phyloP scores from a whole-genome alignment of 192 early-diverging fungal species.

The Linnemannia hyalina region DNA sequence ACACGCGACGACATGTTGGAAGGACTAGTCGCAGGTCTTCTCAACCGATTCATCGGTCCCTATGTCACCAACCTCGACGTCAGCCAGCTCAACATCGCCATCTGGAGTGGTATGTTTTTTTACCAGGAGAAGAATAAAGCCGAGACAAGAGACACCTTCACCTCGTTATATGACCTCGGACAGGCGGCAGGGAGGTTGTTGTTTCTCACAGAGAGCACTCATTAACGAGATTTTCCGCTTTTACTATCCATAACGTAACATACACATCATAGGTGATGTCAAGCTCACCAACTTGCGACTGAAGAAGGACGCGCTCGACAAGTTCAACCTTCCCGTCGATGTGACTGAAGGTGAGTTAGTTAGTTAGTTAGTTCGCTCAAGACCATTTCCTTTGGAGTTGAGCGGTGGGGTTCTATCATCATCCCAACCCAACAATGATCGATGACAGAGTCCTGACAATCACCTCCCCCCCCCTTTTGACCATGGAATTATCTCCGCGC shows the following conservation, averaged over 20 bases:
- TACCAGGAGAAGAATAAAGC: not conserved
- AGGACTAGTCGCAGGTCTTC: constrained; percentile 79
- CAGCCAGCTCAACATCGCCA: constrained; percentile 93
- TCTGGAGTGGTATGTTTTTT: constrained; percentile 89
- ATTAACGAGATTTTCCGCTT: not conserved
- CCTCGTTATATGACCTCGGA: not conserved
- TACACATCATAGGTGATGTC: constrained; percentile 84
- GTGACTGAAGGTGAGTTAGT: constrained; percentile 79
- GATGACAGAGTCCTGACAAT: constrained; percentile 1
- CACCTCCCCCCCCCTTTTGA: not conserved
- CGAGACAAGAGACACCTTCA: too few species aligned
- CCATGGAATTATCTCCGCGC: not conserved
- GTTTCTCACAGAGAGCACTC: not conserved
- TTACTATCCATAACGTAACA: not conserved
- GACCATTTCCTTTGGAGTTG: not conserved
- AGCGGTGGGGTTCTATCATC: not conserved
- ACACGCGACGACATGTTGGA: constrained; percentile 76
- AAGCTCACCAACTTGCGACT: constrained; percentile 91
- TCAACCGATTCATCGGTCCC: constrained; percentile 91
- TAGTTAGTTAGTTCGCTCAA: constrained; percentile 3
- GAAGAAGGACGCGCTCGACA: constrained; percentile 91
- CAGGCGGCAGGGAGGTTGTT: not conserved
- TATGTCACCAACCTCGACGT: constrained; percentile 96
- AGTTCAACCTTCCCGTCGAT: constrained; percentile 94
- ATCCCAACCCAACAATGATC: not conserved